These are phyloP conservation scores for Botrytis cinerea DNA, from an alignment of 2,329 filamentous ascomycete species.

Conservation along the genomic window DNA sequence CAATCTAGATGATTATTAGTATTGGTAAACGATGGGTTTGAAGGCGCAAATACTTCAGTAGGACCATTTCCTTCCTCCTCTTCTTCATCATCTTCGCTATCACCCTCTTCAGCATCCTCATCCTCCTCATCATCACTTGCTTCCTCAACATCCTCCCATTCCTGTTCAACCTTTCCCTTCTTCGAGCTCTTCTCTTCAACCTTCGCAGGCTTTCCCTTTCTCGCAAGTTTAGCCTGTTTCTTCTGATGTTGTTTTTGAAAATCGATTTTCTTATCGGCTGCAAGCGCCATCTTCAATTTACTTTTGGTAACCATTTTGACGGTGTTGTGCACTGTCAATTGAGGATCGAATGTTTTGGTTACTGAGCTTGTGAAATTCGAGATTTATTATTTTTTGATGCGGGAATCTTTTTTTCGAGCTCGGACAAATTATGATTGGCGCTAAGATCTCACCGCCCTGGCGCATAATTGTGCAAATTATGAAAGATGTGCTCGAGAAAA, in stretches of 20 bases:
- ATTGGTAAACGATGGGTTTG: not conserved
- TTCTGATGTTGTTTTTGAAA: conserved; percentile 49
- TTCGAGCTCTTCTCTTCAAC: conserved; percentile 46
- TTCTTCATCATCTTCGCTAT: conserved; percentile 43
- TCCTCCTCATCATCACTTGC: conserved; percentile 41
- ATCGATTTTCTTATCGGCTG: conserved; percentile 56
- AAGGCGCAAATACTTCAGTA: conserved; percentile 32
- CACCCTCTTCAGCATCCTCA: conserved; percentile 33
- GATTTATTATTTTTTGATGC: conserved; percentile 27
- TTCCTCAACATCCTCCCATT: conserved; percentile 47
- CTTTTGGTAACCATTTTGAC: conserved; percentile 43
- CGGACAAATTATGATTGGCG: conserved; percentile 11
- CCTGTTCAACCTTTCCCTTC: conserved; percentile 52
- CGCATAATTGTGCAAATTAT: conserved; percentile 7
- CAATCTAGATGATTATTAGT: conserved; percentile 45
- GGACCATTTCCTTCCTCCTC: conserved; percentile 28
- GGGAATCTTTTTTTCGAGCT: conserved; percentile 27
- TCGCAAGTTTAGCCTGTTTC: conserved; percentile 44
- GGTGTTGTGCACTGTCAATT: conserved; percentile 25
- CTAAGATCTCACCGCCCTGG: conserved; percentile 22
- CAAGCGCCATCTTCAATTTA: conserved; percentile 56
- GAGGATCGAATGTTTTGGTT: conserved; percentile 11
- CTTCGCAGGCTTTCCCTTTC: conserved; percentile 52
- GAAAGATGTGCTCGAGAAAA: not conserved
- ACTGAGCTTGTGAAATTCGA: conserved; percentile 20